phyloP scores from a whole-genome alignment of 305 asterid genomes.

The Fraxinus velutina region DNA sequence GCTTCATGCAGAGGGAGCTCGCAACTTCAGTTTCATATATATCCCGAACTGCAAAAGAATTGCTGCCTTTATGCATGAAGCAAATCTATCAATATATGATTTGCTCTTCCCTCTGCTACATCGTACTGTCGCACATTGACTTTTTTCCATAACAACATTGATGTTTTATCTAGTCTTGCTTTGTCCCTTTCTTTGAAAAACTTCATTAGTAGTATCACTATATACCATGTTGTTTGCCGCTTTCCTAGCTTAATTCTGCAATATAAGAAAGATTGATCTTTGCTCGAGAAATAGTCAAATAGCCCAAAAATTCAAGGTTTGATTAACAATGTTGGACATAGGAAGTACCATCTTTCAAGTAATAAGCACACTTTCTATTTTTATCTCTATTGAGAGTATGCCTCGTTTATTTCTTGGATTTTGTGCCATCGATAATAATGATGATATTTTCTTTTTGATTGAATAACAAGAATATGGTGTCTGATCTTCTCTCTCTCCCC shows the following conservation, averaged over 20 bases:
- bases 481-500: background rate
- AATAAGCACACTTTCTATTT: background rate
- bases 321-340: background rate
- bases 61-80: background rate
- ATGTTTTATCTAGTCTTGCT: background rate
- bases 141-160: background rate
- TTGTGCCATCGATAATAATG: background rate
- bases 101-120: background rate
- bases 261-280: background rate
- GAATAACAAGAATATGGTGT: background rate
- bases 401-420: background rate
- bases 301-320: background rate
- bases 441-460: background rate
- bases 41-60: background rate
- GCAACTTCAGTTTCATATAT: background rate
- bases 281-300: background rate
- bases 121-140: background rate
- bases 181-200: background rate
- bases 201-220: background rate
- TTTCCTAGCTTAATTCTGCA: background rate
- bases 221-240: background rate
- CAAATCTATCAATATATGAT: background rate
- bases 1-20: background rate
- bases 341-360: background rate
- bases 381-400: background rate